These are phyloP conservation scores for Candida methanosorbosa DNA, from an alignment of 805 yeast genomes.

Conservation along the genomic window DNA sequence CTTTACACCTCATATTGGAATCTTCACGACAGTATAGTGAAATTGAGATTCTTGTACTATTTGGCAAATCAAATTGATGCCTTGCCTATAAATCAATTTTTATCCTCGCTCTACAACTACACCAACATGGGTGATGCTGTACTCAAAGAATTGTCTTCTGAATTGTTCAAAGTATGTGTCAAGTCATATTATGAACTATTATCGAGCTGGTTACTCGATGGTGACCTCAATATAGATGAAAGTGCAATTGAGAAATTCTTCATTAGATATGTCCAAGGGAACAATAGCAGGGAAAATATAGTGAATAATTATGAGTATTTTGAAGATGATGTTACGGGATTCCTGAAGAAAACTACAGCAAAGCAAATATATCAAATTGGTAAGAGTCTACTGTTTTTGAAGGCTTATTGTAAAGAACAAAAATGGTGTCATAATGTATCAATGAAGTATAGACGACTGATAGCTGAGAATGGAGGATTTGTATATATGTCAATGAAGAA, in stretches of 20 bases:
- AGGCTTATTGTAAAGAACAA: conserved; percentile 55
- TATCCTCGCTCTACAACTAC: conserved; percentile 42
- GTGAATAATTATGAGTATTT: background rate
- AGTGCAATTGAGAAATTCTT: conserved; percentile 59
- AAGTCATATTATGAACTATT: conserved; percentile 55
- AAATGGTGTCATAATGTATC: conserved; percentile 36
- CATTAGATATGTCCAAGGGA: conserved; percentile 9
- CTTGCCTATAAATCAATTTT: conserved; percentile 38
- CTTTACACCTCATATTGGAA: too few species aligned
- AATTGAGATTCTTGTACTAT: conserved; percentile 47
- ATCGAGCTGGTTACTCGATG: conserved; percentile 60
- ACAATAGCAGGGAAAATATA: too few species aligned
- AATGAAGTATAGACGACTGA: conserved; percentile 2
- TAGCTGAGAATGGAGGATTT: conserved; percentile 20
- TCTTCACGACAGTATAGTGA: conserved; percentile 45
- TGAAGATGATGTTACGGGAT: background rate
- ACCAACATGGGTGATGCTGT: conserved; percentile 57
- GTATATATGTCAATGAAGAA: conserved; percentile 17
- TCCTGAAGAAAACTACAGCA: conserved; percentile 18
- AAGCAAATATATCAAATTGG: conserved; percentile 59
- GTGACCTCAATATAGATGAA: conserved; percentile 35
- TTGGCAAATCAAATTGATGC: conserved; percentile 26
- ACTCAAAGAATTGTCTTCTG: conserved; percentile 33
- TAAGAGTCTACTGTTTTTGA: conserved; percentile 55
- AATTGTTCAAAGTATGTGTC: conserved; percentile 36